Evolutionary conservation across 805 yeast species (phyloP).

Genomic region (Alloascoidea africana): DNA sequence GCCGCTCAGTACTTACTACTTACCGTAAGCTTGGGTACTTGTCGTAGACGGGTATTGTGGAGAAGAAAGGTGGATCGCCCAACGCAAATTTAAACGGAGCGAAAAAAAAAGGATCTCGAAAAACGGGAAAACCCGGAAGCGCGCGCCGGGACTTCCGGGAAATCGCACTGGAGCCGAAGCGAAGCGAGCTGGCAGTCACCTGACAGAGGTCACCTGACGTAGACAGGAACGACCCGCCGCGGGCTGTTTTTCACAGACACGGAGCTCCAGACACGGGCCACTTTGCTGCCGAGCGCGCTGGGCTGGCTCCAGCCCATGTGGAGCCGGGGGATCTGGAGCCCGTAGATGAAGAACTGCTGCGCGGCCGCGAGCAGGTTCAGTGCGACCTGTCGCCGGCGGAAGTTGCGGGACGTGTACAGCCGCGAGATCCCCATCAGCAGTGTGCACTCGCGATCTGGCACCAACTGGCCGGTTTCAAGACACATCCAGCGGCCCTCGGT

Average conservation of each 20-base stretch:
- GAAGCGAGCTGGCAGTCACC: too few relatives aligned
- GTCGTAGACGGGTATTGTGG: too few relatives aligned
- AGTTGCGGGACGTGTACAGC: neutral
- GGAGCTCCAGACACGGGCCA: neutral
- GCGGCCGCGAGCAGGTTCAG: neutral
- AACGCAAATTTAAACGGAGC: too few relatives aligned
- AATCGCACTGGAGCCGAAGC: too few relatives aligned
- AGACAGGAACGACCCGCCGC: neutral
- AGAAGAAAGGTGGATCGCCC: too few relatives aligned
- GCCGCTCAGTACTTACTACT: too few relatives aligned
- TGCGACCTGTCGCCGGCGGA: neutral
- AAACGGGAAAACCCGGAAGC: too few relatives aligned
- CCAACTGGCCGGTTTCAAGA: neutral
- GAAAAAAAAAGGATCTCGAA: too few relatives aligned
- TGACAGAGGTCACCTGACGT: too few relatives aligned
- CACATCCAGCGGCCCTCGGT: neutral
- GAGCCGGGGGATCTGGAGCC: neutral
- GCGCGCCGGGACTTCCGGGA: too few relatives aligned
- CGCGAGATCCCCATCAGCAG: neutral
- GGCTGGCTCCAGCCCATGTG: constrained; percentile 1
- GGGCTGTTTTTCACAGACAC: neutral
- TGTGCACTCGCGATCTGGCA: neutral
- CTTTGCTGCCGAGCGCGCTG: neutral
- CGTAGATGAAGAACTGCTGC: neutral
- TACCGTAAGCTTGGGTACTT: too few relatives aligned